A percentile compares a stretch with the other conserved stretches of the same genome.
phyloP scores from a whole-genome alignment of 2,329 filamentous ascomycete genomes.

The Magnaporthiopsis incrustans region DNA sequence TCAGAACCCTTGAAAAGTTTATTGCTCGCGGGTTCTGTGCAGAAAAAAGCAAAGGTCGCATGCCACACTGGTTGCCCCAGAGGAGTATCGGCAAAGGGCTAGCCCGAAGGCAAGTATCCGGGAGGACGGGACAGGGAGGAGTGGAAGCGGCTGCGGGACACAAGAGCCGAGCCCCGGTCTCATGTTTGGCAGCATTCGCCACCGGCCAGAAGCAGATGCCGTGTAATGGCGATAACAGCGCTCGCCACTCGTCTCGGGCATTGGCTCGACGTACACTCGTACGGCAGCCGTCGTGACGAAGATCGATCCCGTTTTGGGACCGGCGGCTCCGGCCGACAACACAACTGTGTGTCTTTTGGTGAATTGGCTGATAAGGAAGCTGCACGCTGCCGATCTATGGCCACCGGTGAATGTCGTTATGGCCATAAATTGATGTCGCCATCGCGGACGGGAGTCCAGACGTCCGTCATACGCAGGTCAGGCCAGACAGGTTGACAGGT shows the following conservation, averaged over 20 bases:
- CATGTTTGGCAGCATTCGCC: neutral
- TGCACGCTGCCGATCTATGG: neutral
- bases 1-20: neutral
- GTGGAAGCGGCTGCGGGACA: neutral
- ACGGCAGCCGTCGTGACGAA: too few relatives aligned
- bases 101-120: neutral
- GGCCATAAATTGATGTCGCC: neutral
- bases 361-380: neutral
- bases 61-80: too few relatives aligned
- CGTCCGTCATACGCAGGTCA: neutral
- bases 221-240: neutral
- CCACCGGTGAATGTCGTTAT: neutral
- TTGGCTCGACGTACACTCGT: too few relatives aligned
- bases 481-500: too few relatives aligned
- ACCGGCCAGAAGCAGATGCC: neutral
- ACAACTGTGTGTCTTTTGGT: neutral
- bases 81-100: too few relatives aligned
- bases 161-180: neutral
- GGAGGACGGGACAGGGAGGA: neutral
- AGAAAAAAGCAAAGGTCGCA: too few relatives aligned
- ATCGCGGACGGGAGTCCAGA: neutral
- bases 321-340: neutral
- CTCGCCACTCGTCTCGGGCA: neutral
- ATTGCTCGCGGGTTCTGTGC: neutral
- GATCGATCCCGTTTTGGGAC: neutral